These are phyloP conservation scores for Candida andamanensis DNA, from an alignment of 805 yeast genomes.

Conservation along the genomic window DNA sequence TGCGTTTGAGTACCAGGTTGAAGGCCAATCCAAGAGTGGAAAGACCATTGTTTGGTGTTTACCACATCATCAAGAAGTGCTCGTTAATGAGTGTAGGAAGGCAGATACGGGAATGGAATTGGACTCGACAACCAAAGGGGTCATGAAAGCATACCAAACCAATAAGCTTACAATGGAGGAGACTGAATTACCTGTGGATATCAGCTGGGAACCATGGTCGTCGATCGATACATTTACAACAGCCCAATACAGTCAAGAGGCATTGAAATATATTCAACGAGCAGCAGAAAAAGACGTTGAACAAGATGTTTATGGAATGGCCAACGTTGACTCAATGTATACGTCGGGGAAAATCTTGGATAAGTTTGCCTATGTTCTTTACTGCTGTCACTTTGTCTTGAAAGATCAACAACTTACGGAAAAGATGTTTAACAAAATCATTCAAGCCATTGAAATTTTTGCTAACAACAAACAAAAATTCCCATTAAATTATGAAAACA, in stretches of 20 bases:
- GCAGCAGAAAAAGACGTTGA: conserved; percentile 51
- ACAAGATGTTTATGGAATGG: conserved; percentile 50
- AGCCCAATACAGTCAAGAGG: conserved; percentile 24
- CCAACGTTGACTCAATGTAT: conserved; percentile 82
- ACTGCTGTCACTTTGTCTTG: conserved; percentile 64
- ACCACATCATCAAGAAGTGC: conserved; percentile 46
- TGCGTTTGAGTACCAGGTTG: conserved; percentile 21
- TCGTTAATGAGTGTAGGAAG: conserved; percentile 21
- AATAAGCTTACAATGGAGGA: conserved; percentile 38
- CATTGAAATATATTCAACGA: conserved; percentile 32
- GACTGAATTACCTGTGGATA: conserved; percentile 32
- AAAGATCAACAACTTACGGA: conserved; percentile 49
- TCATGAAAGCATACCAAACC: conserved; percentile 41
- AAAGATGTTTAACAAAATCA: conserved; percentile 51
- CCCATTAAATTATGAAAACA: conserved; percentile 26
- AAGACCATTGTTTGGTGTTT: conserved; percentile 43
- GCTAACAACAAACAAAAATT: conserved; percentile 44
- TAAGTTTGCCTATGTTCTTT: conserved; percentile 83
- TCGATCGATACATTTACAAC: conserved; percentile 31
- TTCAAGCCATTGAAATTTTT: conserved; percentile 65
- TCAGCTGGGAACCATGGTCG: conserved; percentile 56
- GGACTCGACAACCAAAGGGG: conserved; percentile 49
- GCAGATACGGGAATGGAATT: conserved; percentile 29
- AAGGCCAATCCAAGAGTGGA: conserved; percentile 22
- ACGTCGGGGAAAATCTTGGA: conserved; percentile 84